A percentile compares a stretch with the other conserved stretches of the same genome.
Conservation (phyloP, 2,329 filamentous ascomycete species). For the Scedosporium minutisporum region DNA sequence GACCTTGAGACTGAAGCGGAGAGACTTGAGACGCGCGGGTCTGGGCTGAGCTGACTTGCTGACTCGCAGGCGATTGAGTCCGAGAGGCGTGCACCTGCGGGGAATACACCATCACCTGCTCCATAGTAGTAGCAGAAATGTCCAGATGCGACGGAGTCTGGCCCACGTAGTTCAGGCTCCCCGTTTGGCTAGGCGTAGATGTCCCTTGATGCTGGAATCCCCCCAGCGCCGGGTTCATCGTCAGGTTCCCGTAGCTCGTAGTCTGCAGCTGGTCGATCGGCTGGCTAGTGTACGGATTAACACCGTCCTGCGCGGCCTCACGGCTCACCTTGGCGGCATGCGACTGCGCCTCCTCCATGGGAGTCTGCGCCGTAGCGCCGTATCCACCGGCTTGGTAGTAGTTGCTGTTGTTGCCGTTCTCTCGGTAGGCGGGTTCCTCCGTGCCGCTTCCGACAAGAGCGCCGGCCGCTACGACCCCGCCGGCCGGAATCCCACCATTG, state of each 20-base stretch:
- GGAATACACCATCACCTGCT: too few species aligned
- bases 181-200: neutral
- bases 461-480: neutral
- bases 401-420: neutral
- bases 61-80: too few species aligned
- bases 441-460: neutral
- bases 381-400: constrained; percentile 24
- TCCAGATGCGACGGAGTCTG: neutral
- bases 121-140: neutral
- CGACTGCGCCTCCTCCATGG: constrained; percentile 39
- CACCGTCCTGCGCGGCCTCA: constrained; percentile 42
- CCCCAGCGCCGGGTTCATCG: neutral
- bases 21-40: too few species aligned
- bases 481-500: neutral
- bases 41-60: too few species aligned
- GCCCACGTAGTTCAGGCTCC: neutral
- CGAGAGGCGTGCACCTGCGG: too few species aligned
- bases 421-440: neutral
- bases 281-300: constrained; percentile 48
- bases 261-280: constrained; percentile 14
- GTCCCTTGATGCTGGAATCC: neutral
- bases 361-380: constrained; percentile 33
- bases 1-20: too few species aligned
- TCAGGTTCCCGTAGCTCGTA: neutral
- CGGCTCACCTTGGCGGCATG: constrained; percentile 40